phyloP scores from a whole-genome alignment of 371 early-diverging fungal genomes.

The Actinomortierella wolfii region DNA sequence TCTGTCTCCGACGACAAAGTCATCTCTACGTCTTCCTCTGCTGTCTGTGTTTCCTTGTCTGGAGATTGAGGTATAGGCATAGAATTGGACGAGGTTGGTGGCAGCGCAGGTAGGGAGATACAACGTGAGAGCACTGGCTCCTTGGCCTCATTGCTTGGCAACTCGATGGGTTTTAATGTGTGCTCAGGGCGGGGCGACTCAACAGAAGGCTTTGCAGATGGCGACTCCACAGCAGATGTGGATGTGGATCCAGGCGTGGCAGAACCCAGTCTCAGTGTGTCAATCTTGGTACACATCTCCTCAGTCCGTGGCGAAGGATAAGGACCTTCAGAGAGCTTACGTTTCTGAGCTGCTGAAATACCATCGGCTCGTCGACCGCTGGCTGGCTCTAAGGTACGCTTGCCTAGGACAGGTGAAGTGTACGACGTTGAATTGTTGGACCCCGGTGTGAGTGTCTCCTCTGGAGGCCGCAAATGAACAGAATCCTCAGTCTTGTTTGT shows the following conservation, averaged over 20 bases:
- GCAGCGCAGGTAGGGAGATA: neutral
- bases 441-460: neutral
- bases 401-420: constrained; percentile 27
- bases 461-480: neutral
- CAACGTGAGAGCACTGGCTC: neutral
- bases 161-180: neutral
- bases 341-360: constrained; percentile 18
- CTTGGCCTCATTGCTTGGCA: constrained; percentile 2
- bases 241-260: constrained; percentile 7
- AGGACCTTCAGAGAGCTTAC: constrained; percentile 33
- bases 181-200: constrained; percentile 9
- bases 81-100: neutral
- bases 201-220: constrained; percentile 14
- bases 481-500: neutral
- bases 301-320: constrained; percentile 21
- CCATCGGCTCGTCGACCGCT: constrained; percentile 8
- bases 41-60: no score
- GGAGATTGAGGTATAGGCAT: no score
- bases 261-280: constrained; percentile 4
- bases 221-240: constrained; percentile 6
- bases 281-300: constrained; percentile 7
- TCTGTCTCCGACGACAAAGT: no score
- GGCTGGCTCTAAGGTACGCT: constrained; percentile 17
- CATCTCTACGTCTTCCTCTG: no score
- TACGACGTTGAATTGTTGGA: neutral